Base-by-base conservation (phyloP, 139 green algal genomes). In the Nannochloris sp. region DNA sequence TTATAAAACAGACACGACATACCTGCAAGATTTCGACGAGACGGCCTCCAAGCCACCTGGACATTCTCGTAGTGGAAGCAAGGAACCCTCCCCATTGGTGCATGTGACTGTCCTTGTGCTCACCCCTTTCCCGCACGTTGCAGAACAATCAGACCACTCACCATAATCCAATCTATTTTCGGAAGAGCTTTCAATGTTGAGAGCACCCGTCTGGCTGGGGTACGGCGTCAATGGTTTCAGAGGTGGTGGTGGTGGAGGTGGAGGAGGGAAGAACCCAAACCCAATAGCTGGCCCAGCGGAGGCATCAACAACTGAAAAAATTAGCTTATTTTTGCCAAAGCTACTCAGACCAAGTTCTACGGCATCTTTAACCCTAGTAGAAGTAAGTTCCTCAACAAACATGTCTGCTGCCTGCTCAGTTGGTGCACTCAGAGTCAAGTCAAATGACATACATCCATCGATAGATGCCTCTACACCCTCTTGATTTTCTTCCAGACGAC, bases 261-360 rank as follows among this genome's bases (percentile, higher is more conserved):
- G 69, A 7, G 69, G 69, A 29, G 62, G 69, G 44, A 75, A 75
- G 44, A 34, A 66, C 15, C 69, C 69, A 70, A 70, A 75, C 18
- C 69, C 69, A 3, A 75, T 55, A 1, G 64, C 56, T 11, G 37
- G 25, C 34, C 7, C 9, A 43, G 15, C 34, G 60, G 25, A 46
- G 8, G 62, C 44, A 31, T 63, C 36, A 23, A 49, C 61, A n/a
- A 75, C 3, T 6, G 56, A 18, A 25, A 75, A 61, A 34, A 49
- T 27, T 7, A 68, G 40, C 4, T 15, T 18, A n/a, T 19, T 23
- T 2, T 44, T 61, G 3, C 51, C 55, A 46, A 62, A 75, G 29
- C n/a, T 27, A 19, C 34, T 29, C 16, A 69, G 31, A 19, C 62
- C 62, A 62, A 70, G 66, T 12, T 61, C 69, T 3, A 75, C 62